Evolutionary conservation across 1,284 basidiomycete genomes (phyloP).

Genomic region (Puccinia triticina): DNA sequence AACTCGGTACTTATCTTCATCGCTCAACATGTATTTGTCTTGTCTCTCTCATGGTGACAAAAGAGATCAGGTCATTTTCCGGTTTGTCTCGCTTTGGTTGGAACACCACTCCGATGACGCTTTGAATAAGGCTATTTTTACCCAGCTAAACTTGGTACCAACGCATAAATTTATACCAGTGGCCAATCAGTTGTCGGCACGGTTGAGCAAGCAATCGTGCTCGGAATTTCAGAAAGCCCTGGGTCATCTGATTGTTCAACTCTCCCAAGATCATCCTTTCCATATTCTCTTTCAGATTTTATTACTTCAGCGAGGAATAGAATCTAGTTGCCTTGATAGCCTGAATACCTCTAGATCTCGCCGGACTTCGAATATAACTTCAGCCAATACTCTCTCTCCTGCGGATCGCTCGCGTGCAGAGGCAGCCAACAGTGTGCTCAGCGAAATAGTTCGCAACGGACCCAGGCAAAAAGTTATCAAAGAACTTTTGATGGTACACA

Average conservation of each 20-base stretch:
- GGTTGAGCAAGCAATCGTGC: slow-evolving; percentile 65
- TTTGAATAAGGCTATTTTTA: slow-evolving; percentile 66
- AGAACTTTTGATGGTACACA: slow-evolving; percentile 71
- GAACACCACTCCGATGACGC: slow-evolving; percentile 71
- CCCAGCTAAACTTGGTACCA: slow-evolving; percentile 70
- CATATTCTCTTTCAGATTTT: slow-evolving; percentile 90
- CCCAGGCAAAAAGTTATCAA: slow-evolving; percentile 62
- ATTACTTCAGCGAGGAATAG: slow-evolving; percentile 63
- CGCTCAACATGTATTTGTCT: slow-evolving; percentile 80
- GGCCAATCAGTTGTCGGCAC: slow-evolving; percentile 86
- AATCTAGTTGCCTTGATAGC: slow-evolving; percentile 53
- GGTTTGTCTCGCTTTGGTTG: slow-evolving; percentile 89
- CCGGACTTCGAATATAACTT: slow-evolving; percentile 50
- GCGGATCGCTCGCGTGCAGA: slow-evolving; percentile 64
- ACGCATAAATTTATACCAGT: slow-evolving; percentile 87
- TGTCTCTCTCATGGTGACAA: slow-evolving; percentile 72
- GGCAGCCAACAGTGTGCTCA: slow-evolving; percentile 74
- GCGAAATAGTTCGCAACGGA: slow-evolving; percentile 65
- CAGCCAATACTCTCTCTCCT: slow-evolving; percentile 32
- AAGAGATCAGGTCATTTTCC: slow-evolving; percentile 74
- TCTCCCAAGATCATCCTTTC: slow-evolving; percentile 89
- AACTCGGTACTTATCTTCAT: slow-evolving; percentile 69
- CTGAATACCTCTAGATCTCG: slow-evolving; percentile 46
- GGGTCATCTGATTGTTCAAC: slow-evolving; percentile 70
- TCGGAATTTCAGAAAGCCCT: slow-evolving; percentile 69